These are phyloP conservation scores for Chaetomiaceae sp. DNA, from an alignment of 2,329 filamentous ascomycete species.

Conservation along the genomic window DNA sequence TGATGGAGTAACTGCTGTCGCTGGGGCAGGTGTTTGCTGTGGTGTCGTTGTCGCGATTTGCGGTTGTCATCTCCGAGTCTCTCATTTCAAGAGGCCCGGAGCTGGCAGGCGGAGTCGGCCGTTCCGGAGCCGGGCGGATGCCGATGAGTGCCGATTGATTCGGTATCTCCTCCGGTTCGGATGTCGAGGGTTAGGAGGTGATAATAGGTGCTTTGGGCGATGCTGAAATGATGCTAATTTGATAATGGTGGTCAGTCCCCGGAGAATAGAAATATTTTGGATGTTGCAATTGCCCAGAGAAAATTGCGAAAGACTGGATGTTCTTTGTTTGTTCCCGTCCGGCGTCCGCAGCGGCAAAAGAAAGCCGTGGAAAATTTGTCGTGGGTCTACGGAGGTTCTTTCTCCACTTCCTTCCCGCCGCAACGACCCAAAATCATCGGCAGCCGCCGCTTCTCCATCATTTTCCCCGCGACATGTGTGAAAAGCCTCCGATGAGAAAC, in stretches of 20 bases:
- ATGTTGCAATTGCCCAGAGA: no score
- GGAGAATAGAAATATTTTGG: no score
- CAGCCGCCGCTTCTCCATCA: neutral
- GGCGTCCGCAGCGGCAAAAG: no score
- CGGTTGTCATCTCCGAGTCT: neutral
- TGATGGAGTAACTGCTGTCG: slow-evolving; percentile 1
- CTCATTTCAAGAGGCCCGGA: neutral
- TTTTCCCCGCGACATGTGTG: no score
- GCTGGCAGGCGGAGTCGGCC: neutral
- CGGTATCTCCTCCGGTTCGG: neutral
- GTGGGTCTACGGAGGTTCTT: neutral
- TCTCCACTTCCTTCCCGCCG: slow-evolving; percentile 4
- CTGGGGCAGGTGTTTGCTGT: slow-evolving; percentile 3
- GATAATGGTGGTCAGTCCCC: neutral
- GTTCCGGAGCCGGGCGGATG: neutral
- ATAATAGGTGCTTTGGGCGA: no score
- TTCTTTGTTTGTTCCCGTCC: neutral
- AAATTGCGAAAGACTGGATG: no score
- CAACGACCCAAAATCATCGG: neutral
- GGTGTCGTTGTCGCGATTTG: neutral
- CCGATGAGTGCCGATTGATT: neutral
- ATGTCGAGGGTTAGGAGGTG: neutral
- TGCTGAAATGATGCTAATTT: no score
- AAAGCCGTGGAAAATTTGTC: neutral
- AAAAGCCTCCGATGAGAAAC: no score